Percentiles rank a stretch among this genome's conserved stretches.
Evolutionary conservation across 768 basidiomycete species (phyloP).

Genomic region (Astraeus odoratus): DNA sequence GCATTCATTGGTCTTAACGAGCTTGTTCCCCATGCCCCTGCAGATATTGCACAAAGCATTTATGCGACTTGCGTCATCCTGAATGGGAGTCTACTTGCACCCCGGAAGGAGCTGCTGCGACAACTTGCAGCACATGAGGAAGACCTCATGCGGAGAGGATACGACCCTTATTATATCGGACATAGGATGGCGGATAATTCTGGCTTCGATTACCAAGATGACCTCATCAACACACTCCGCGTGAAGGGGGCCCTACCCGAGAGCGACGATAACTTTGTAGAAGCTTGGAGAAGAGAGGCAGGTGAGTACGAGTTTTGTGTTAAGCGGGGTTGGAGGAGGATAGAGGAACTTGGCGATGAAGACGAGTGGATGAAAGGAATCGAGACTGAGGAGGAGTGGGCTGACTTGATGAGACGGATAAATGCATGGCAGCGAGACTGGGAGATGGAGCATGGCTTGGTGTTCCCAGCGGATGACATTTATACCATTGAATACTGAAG

Average conservation of each 20-base stretch:
- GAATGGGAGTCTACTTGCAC: conserved; percentile 34
- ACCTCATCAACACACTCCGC: conserved; percentile 12
- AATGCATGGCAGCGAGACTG: conserved; percentile 45
- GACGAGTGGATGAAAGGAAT: conserved; percentile 42
- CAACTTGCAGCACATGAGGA: conserved; percentile 38
- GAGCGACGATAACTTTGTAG: too few relatives aligned
- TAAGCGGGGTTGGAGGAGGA: conserved; percentile 32
- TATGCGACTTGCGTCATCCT: conserved; percentile 40
- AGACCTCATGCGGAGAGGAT: conserved; percentile 31
- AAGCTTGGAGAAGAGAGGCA: conserved; percentile 39
- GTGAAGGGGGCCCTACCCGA: conserved; percentile 30
- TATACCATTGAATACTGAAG: too few relatives aligned
- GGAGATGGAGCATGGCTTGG: too few relatives aligned
- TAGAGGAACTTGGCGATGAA: conserved; percentile 34
- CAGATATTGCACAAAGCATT: conserved; percentile 44
- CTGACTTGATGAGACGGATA: conserved; percentile 38
- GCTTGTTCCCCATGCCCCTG: conserved; percentile 40
- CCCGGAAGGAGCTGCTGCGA: conserved; percentile 32
- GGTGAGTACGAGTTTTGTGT: conserved; percentile 14
- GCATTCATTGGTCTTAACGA: conserved; percentile 50
- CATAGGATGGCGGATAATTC: conserved; percentile 35
- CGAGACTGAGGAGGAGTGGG: conserved; percentile 46
- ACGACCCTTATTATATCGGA: conserved; percentile 44
- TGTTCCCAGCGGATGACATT: too few relatives aligned
- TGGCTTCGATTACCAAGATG: conserved; percentile 36